These are phyloP conservation scores for Trichosporon asahii DNA, from an alignment of 1,284 basidiomycete genomes.

Conservation along the genomic window DNA sequence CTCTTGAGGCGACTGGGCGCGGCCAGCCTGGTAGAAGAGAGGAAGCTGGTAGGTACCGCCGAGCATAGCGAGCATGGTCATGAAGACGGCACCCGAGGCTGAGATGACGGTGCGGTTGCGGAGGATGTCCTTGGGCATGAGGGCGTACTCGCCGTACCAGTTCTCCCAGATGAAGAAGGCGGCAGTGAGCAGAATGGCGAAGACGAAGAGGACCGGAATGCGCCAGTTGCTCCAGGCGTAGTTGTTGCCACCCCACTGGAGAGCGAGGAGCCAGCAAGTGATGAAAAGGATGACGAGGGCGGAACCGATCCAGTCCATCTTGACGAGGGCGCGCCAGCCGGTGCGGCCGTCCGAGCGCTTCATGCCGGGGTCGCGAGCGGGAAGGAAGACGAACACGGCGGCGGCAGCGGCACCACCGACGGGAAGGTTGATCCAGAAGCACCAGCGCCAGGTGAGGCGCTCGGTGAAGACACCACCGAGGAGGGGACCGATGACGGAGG, in stretches of 20 bases:
- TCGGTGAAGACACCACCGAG: constrained; percentile 55
- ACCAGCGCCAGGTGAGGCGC: constrained; percentile 53
- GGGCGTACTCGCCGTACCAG: constrained; percentile 44
- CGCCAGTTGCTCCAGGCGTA: constrained; percentile 42
- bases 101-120: constrained; percentile 47
- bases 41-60: constrained; percentile 51
- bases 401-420: constrained; percentile 48
- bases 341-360: constrained; percentile 19
- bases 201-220: constrained; percentile 48
- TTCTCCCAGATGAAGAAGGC: constrained; percentile 51
- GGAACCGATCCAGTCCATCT: constrained; percentile 53
- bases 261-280: constrained; percentile 53
- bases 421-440: constrained; percentile 57
- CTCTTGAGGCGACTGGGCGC: constrained; percentile 47
- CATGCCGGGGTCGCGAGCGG: constrained; percentile 53
- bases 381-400: constrained; percentile 52
- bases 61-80: constrained; percentile 53
- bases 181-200: constrained; percentile 45
- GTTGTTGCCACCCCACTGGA: constrained; percentile 54
- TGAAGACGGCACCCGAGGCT: constrained; percentile 47
- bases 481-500: constrained; percentile 48
- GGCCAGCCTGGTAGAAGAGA: constrained; percentile 54
- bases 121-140: constrained; percentile 41
- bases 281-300: constrained; percentile 49
- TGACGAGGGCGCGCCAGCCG: constrained; percentile 32